Evolutionary conservation across 164 flowering plant species (phyloP).

Genomic region (Akebia trifoliata): DNA sequence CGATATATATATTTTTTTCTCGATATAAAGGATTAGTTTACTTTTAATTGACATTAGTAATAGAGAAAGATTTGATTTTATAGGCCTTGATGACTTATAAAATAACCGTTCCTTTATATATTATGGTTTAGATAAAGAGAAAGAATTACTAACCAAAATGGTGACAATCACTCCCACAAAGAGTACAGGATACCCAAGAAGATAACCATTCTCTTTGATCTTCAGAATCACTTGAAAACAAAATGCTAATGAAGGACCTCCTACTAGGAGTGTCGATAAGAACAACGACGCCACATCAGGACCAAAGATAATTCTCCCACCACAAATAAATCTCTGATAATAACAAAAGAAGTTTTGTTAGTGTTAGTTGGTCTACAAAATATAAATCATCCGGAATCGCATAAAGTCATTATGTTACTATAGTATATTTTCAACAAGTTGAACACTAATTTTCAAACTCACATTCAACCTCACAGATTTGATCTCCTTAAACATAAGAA

Average conservation of each 20-base stretch:
- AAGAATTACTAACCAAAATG: constrained; percentile 44
- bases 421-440: no score
- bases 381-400: no score
- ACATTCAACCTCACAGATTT: no score
- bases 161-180: constrained; percentile 39
- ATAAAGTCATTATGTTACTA: no score
- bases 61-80: no score
- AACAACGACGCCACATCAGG: constrained; percentile 72
- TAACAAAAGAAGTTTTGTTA: constrained; percentile 6
- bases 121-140: background rate
- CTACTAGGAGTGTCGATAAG: constrained; percentile 54
- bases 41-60: no score
- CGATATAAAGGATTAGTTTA: no score
- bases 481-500: no score
- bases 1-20: no score
- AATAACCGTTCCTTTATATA: no score
- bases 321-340: constrained; percentile 69
- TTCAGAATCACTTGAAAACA: constrained; percentile 36
- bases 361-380: background rate
- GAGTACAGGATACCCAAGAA: constrained; percentile 32
- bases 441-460: no score
- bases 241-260: constrained; percentile 60
- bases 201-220: constrained; percentile 13
- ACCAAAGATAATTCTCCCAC: constrained; percentile 86
- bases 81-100: no score